Percentiles rank a stretch among this genome's conserved stretches.
phyloP scores from a whole-genome alignment of 768 basidiomycete species.

The Auricularia heimuer region DNA sequence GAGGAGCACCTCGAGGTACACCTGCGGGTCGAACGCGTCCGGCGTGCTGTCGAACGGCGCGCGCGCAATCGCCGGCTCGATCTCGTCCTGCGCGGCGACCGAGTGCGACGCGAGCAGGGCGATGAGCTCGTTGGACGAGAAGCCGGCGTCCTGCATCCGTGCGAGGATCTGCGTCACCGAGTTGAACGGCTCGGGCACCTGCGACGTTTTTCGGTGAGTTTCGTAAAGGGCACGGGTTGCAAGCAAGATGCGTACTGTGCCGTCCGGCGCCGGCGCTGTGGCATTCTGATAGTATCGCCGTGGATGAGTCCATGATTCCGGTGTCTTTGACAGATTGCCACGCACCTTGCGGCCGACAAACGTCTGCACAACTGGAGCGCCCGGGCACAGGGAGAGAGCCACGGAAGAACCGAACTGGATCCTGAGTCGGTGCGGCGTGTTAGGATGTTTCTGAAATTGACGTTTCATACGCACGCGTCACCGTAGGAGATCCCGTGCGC shows the following conservation, averaged over 20 bases:
- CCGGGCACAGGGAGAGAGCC: slow-evolving; percentile 15
- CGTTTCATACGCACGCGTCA: slow-evolving; percentile 7
- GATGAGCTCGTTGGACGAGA: slow-evolving; percentile 19
- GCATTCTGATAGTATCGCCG: slow-evolving; percentile 9
- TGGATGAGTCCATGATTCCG: slow-evolving; percentile 10
- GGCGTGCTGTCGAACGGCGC: slow-evolving; percentile 16
- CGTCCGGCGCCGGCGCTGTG: slow-evolving; percentile 11
- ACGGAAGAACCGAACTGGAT: slow-evolving; percentile 17
- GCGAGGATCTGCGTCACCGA: slow-evolving; percentile 23
- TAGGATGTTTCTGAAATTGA: neutral
- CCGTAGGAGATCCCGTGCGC: slow-evolving; percentile 14
- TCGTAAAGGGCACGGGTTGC: too few species aligned
- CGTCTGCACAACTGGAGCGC: slow-evolving; percentile 17
- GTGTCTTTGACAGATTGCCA: too few species aligned
- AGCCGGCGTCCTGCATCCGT: slow-evolving; percentile 13
- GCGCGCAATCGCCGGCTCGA: slow-evolving; percentile 6
- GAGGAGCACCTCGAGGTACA: slow-evolving; percentile 20
- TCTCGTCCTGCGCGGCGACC: slow-evolving; percentile 13
- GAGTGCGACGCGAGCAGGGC: slow-evolving; percentile 13
- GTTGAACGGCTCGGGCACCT: slow-evolving; percentile 16
- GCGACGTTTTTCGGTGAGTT: too few species aligned
- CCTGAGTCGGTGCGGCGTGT: neutral
- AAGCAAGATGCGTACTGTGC: neutral
- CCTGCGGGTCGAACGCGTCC: slow-evolving; percentile 13
- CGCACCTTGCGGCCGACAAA: slow-evolving; percentile 10